A percentile compares a stretch with the other conserved stretches of the same genome.
These are phyloP conservation scores for Epipyxis sp. DNA, from an alignment of 108 stramenopile genomes.

Conservation along the genomic window DNA sequence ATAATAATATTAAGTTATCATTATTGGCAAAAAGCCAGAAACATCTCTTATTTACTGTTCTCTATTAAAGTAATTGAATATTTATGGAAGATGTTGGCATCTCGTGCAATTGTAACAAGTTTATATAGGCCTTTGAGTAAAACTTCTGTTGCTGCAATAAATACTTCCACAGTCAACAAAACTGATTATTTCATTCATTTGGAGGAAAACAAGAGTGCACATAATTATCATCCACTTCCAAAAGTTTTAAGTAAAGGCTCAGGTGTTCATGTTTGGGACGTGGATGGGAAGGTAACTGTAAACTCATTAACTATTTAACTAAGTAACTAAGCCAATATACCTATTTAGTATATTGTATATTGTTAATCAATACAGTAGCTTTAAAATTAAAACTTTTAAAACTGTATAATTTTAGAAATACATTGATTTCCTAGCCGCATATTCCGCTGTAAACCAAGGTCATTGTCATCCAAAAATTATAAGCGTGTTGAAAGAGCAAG, in stretches of 20 bases:
- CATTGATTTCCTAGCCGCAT: constrained; percentile 94
- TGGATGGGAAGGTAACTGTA: constrained; percentile 50
- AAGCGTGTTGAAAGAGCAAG: constrained; percentile 79
- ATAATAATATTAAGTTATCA: no score
- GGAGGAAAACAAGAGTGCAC: constrained; percentile 80
- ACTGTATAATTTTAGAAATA: constrained; percentile 56
- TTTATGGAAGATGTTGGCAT: no score
- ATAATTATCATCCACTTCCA: constrained; percentile 96
- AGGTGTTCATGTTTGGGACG: constrained; percentile 53
- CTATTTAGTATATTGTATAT: no score
- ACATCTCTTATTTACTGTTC: no score
- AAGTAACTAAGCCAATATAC: no score
- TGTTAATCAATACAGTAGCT: background rate
- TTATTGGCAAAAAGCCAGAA: no score
- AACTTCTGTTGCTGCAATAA: no score
- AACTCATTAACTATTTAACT: background rate
- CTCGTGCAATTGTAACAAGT: no score
- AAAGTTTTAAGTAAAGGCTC: constrained; percentile 76
- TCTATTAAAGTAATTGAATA: no score
- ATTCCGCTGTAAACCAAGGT: constrained; percentile 97
- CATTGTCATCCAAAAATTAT: constrained; percentile 98
- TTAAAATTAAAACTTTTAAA: background rate
- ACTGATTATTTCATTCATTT: constrained; percentile 54
- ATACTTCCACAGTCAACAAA: background rate
- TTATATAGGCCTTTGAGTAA: no score